Evolutionary conservation across 306 rosid genomes (phyloP).

Genomic region (Spatholobus suberectus): DNA sequence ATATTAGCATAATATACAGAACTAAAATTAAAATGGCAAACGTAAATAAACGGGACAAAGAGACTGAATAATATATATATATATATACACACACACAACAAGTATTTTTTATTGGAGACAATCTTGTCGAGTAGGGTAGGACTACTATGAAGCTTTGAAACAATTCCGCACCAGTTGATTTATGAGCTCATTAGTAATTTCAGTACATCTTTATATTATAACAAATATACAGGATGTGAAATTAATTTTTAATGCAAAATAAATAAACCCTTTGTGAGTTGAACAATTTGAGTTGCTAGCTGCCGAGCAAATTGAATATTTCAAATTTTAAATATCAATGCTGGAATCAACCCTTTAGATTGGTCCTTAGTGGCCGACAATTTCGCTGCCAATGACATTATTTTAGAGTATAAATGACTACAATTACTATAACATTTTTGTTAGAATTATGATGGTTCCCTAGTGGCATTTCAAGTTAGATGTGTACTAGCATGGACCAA

Average conservation of each 20-base stretch:
- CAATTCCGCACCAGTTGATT: too few relatives aligned
- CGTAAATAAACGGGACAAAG: not conserved
- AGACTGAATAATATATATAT: not conserved
- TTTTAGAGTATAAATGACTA: not conserved
- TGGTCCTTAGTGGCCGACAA: constrained; percentile 16
- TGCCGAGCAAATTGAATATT: constrained; percentile 2
- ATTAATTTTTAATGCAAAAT: not conserved
- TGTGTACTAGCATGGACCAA: not conserved
- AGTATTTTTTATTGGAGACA: too few relatives aligned
- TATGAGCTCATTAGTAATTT: too few relatives aligned
- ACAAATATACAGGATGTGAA: not conserved
- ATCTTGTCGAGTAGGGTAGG: too few relatives aligned
- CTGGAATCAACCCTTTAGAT: not conserved
- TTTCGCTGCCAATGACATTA: not conserved
- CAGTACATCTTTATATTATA: not conserved
- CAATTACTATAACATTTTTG: not conserved
- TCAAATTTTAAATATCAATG: constrained; percentile 7
- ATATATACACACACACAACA: too few relatives aligned
- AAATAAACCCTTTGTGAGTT: not conserved
- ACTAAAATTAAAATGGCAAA: not conserved
- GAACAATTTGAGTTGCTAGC: not conserved
- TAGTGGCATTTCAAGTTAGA: not conserved
- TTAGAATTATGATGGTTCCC: not conserved
- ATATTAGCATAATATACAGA: not conserved
- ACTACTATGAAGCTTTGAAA: too few relatives aligned